Base-by-base conservation (phyloP, 208 protist genomes). In the Endotrypanum monterogeii region DNA sequence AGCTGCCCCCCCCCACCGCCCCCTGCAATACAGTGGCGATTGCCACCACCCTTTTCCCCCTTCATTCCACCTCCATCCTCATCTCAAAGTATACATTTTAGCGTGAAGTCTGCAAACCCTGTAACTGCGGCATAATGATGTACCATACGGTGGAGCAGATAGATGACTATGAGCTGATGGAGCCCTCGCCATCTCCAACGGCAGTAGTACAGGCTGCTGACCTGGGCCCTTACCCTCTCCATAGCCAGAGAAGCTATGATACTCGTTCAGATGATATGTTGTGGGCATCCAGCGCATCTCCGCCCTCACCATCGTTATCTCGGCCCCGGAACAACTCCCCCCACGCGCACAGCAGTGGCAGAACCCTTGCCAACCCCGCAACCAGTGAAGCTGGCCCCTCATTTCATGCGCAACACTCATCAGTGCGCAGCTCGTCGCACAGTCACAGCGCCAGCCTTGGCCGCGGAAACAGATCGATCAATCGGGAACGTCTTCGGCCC, bases 181-280 rank as follows among this genome's bases (percentile, higher is more conserved):
- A 80, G 75, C 75, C 62, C 28, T 80, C 75, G 1, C 75, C 75
- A 35, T 80, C 75, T 7, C 75, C 75, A 18, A 68, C 75, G 2
- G 48, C 67, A 62, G 70, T 61, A 23, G 39, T 51, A 1, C 68
- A 67, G 14, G 67, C 56, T 0, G n/a, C 66, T 51, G 37, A 55
- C 20, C 60, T 39, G n/a, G 39, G 46, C 23, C 58, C 57, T 18
- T 67, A 51, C 67, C 20, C 54, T 23, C 50, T 41, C 67, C 35
- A 51, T 55, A 63, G 37, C 54, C 28, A 39, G 50, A 20, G 30
- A n/a, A 48, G 44, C 60, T 4, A 20, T 20, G 39, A 57, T 39
- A 32, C n/a, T n/a, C n/a, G 37, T 28, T 68, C 46, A 28, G 28
- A 68, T 50, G 44, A 68, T 23, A n/a, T 51, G 44, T 11, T 68